A percentile compares a stretch with the other conserved stretches of the same genome.
Conservation (phyloP, 208 protist species). For the Acanthamoeba sp. region DNA sequence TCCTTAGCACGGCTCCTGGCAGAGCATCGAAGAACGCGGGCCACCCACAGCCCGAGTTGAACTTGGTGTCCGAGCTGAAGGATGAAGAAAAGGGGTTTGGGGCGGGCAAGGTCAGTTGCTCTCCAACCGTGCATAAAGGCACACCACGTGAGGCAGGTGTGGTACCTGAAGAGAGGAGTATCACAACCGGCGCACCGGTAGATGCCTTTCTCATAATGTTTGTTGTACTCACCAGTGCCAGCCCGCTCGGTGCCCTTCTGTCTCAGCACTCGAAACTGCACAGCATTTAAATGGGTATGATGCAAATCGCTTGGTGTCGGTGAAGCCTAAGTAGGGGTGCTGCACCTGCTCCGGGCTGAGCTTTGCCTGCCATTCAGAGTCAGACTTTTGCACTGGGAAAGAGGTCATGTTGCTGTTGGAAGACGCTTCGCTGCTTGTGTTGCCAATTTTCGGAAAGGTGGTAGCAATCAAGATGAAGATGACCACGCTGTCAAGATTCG, state of each 20-base stretch:
- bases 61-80: conserved; percentile 78
- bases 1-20: conserved; percentile 64
- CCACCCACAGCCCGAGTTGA: conserved; percentile 87
- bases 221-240: conserved; percentile 81
- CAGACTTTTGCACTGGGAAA: conserved; percentile 48
- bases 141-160: background rate
- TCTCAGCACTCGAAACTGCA: conserved; percentile 81
- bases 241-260: conserved; percentile 83
- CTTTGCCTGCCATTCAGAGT: conserved; percentile 78
- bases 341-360: conserved; percentile 71
- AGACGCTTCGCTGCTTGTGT: background rate
- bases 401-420: background rate
- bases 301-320: too few relatives aligned
- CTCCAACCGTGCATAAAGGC: too few relatives aligned
- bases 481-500: too few relatives aligned
- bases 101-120: background rate
- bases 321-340: too few relatives aligned
- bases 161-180: conserved; percentile 77
- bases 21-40: conserved; percentile 84
- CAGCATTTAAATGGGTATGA: too few relatives aligned
- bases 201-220: conserved; percentile 77
- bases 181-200: conserved; percentile 82
- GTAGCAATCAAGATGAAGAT: too few relatives aligned
- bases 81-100: background rate
- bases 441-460: background rate